Conservation (phyloP, 805 yeast genomes). For the Candida yuanshanica region DNA sequence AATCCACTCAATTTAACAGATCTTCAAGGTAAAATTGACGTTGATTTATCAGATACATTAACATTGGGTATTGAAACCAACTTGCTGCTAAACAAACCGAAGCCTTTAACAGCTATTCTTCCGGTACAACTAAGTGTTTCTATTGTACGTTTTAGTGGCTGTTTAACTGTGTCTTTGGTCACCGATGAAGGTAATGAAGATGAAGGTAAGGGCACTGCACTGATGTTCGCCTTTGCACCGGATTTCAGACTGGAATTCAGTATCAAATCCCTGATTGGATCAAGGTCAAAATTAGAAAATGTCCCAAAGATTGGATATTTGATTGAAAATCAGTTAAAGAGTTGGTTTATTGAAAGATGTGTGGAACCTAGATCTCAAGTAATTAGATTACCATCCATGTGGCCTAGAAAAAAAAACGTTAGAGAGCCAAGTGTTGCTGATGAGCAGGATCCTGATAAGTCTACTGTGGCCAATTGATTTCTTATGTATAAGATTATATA, state of each 20-base stretch:
- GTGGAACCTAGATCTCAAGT: constrained; percentile 92
- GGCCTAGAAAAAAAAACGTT: constrained; percentile 68
- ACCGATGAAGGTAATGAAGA: constrained; percentile 21
- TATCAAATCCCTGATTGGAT: constrained; percentile 85
- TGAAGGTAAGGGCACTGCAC: constrained; percentile 50
- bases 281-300: constrained; percentile 85
- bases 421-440: constrained; percentile 30
- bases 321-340: constrained; percentile 73
- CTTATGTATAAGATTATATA: too few relatives aligned
- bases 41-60: constrained; percentile 80
- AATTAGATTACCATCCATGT: constrained; percentile 74
- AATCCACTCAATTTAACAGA: constrained; percentile 42
- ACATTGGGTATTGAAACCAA: constrained; percentile 83
- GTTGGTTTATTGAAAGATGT: constrained; percentile 89
- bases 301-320: constrained; percentile 86
- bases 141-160: constrained; percentile 85
- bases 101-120: constrained; percentile 75
- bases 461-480: not conserved
- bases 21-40: constrained; percentile 85
- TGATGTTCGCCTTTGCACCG: constrained; percentile 87
- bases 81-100: constrained; percentile 73
- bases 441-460: constrained; percentile 2
- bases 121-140: constrained; percentile 86
- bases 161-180: constrained; percentile 62
- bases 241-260: constrained; percentile 87